Percentiles rank a stretch among this genome's conserved stretches.
phyloP scores from a whole-genome alignment of 1,284 basidiomycete genomes.

The Pseudozyma tsukubaensis region DNA sequence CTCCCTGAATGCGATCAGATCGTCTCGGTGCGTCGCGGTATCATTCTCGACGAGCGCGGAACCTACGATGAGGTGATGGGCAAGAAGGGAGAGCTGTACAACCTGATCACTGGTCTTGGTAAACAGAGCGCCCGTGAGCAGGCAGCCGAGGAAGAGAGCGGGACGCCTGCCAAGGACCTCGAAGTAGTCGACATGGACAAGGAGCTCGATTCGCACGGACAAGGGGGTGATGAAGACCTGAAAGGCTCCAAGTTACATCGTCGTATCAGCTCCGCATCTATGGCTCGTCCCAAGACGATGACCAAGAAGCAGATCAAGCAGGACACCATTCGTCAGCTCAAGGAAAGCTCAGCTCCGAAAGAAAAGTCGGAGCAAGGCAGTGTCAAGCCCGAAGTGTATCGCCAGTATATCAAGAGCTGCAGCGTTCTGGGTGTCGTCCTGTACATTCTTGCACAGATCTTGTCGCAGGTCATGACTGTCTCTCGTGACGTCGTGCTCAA shows the following conservation, averaged over 20 bases:
- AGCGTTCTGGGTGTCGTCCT: slow-evolving; percentile 53
- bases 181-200: slow-evolving; percentile 50
- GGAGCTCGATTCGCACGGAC: slow-evolving; percentile 44
- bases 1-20: slow-evolving; percentile 76
- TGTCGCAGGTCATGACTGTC: slow-evolving; percentile 61
- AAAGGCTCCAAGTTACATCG: slow-evolving; percentile 53
- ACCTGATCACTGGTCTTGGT: slow-evolving; percentile 70
- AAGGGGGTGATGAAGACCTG: slow-evolving; percentile 49
- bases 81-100: slow-evolving; percentile 73
- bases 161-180: slow-evolving; percentile 34
- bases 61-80: slow-evolving; percentile 75
- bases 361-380: slow-evolving; percentile 62
- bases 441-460: slow-evolving; percentile 57
- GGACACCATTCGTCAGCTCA: slow-evolving; percentile 64
- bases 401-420: slow-evolving; percentile 61
- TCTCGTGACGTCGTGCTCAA: slow-evolving; percentile 66
- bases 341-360: slow-evolving; percentile 59
- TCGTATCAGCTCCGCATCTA: slow-evolving; percentile 54
- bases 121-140: slow-evolving; percentile 53
- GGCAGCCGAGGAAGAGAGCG: slow-evolving; percentile 33
- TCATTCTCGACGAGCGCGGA: slow-evolving; percentile 75
- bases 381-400: slow-evolving; percentile 64
- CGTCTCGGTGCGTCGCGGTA: slow-evolving; percentile 79
- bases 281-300: slow-evolving; percentile 57
- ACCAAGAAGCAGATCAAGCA: slow-evolving; percentile 57